phyloP scores from a whole-genome alignment of 2,329 filamentous ascomycete genomes.

The Colletotrichum aenigma region DNA sequence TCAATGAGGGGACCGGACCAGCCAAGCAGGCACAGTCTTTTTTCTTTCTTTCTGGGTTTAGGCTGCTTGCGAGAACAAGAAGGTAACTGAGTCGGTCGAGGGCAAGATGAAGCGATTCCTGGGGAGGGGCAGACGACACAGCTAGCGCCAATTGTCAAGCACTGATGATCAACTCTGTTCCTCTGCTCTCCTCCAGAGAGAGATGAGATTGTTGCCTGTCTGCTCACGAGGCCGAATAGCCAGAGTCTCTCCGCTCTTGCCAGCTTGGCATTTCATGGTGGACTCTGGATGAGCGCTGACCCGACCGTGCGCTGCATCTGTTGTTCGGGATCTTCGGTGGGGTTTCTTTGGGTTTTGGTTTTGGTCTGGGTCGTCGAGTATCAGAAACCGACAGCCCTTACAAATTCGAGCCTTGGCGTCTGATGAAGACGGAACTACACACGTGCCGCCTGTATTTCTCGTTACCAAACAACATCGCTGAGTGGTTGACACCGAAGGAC shows the following conservation, averaged over 20 bases:
- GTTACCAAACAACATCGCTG: background rate
- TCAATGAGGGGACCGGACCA: background rate
- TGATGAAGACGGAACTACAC: background rate
- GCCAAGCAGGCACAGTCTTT: background rate
- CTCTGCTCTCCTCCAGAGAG: background rate
- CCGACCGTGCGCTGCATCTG: slow-evolving; percentile 11
- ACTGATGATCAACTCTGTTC: background rate
- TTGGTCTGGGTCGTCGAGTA: background rate
- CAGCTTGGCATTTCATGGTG: background rate
- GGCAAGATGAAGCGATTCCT: background rate
- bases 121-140: background rate
- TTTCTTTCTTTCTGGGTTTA: background rate
- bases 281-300: background rate
- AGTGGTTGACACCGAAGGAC: too few relatives aligned
- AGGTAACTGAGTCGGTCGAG: background rate
- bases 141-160: background rate
- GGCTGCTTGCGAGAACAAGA: background rate
- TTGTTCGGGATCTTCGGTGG: background rate
- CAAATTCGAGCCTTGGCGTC: slow-evolving; percentile 13
- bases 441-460: background rate
- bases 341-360: background rate
- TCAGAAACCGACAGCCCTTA: background rate
- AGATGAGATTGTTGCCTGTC: background rate
- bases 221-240: background rate
- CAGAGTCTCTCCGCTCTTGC: background rate